Conservation (phyloP, 257 asterid genomes). For the Voacanga thouarsii region DNA sequence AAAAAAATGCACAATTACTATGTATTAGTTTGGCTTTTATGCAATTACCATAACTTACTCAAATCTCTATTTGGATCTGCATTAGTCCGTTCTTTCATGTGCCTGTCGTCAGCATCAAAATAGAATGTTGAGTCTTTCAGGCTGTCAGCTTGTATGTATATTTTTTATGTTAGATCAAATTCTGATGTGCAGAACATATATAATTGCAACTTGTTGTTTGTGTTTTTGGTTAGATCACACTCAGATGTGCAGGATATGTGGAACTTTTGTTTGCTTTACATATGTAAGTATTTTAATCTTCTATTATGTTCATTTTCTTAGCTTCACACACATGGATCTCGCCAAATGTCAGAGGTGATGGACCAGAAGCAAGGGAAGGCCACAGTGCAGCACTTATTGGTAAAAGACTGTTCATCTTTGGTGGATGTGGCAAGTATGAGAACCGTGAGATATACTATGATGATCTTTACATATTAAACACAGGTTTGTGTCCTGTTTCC, state of each 20-base stretch:
- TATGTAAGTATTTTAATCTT: not conserved
- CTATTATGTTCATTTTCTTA: conserved; percentile 23
- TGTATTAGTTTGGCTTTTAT: not conserved
- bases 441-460: conserved; percentile 73
- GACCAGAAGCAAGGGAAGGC: conserved; percentile 95
- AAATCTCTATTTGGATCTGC: not conserved
- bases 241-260: not conserved
- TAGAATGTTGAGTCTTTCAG: not conserved
- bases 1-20: not conserved
- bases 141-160: conserved; percentile 9
- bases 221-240: not conserved
- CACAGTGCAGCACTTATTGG: conserved; percentile 97
- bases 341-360: conserved; percentile 81
- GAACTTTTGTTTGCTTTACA: not conserved
- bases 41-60: not conserved
- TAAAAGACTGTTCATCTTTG: conserved; percentile 86
- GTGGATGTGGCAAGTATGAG: conserved; percentile 86
- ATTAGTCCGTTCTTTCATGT: not conserved
- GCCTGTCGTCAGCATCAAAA: not conserved
- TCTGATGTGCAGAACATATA: not conserved
- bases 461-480: conserved; percentile 82
- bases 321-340: conserved; percentile 79
- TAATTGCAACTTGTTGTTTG: not conserved
- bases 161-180: not conserved
- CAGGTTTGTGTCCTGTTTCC: conserved; percentile 44